phyloP scores from a whole-genome alignment of 208 protist genomes.

The Plasmodiophora brassicae region DNA sequence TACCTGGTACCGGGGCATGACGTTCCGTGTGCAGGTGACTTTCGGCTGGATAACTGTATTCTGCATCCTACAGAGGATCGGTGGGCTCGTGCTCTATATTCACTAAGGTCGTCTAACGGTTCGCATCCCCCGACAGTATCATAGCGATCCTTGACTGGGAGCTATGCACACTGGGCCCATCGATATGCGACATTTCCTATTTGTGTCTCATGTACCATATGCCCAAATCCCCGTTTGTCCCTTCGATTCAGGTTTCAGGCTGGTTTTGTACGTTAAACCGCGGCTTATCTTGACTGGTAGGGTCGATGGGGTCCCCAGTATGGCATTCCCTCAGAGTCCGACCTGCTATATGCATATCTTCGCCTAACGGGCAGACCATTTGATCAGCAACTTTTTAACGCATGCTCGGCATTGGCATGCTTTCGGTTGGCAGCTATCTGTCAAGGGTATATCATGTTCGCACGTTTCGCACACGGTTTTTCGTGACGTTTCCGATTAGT shows the following conservation, averaged over 20 bases:
- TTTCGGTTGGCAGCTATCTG: neutral
- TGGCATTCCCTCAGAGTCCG: neutral
- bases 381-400: neutral
- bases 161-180: constrained; percentile 66
- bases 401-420: neutral
- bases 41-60: constrained; percentile 61
- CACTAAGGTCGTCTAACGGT: neutral
- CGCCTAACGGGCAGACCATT: neutral
- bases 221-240: neutral
- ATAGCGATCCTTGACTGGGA: constrained; percentile 75
- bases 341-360: neutral
- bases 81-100: neutral
- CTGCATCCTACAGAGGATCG: constrained; percentile 63
- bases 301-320: neutral
- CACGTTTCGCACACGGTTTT: neutral
- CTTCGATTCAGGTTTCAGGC: neutral
- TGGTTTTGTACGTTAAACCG: too few species aligned
- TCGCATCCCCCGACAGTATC: constrained; percentile 47
- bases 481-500: constrained; percentile 11
- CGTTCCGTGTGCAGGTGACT: constrained; percentile 48
- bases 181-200: constrained; percentile 65
- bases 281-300: neutral
- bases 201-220: constrained; percentile 54
- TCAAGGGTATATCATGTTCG: neutral
- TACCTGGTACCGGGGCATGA: neutral